phyloP scores from a whole-genome alignment of 2,329 filamentous ascomycete species.

The Epichloe coenophiala region DNA sequence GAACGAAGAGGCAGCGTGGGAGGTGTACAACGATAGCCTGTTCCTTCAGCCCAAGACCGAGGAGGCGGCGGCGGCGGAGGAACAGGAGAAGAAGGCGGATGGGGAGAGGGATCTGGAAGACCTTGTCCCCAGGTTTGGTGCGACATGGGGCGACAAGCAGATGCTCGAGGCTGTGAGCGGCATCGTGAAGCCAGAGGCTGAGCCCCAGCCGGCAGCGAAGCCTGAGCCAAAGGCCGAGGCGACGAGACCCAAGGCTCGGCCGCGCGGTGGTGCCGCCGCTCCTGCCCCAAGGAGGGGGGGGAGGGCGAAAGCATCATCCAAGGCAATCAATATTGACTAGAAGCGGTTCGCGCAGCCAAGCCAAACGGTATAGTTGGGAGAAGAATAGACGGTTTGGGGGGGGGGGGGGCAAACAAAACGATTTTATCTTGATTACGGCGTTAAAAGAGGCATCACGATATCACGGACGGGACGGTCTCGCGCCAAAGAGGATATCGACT shows the following conservation, averaged over 20 bases:
- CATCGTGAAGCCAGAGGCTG: constrained; percentile 21
- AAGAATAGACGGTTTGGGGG: too few relatives aligned
- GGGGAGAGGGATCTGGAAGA: constrained; percentile 16
- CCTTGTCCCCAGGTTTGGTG: constrained; percentile 24
- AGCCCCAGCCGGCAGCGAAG: constrained; percentile 7
- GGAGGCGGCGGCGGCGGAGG: constrained; percentile 2
- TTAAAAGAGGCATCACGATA: too few relatives aligned
- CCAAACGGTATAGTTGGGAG: too few relatives aligned
- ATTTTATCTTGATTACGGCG: too few relatives aligned
- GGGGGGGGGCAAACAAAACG: too few relatives aligned
- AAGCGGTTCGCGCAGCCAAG: too few relatives aligned
- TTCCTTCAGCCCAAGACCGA: constrained; percentile 21
- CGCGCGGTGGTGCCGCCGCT: constrained; percentile 13
- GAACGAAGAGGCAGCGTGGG: constrained; percentile 62
- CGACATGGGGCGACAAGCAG: constrained; percentile 30
- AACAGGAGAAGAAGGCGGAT: background rate
- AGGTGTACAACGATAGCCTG: constrained; percentile 60
- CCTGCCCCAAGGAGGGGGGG: constrained; percentile 16
- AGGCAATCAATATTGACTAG: constrained; percentile 7
- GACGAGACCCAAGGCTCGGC: constrained; percentile 14
- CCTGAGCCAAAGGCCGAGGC: constrained; percentile 16
- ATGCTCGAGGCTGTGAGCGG: constrained; percentile 33
- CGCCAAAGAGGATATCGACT: too few relatives aligned
- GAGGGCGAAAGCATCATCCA: constrained; percentile 5
- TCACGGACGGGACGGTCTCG: too few relatives aligned